A percentile compares a stretch with the other conserved stretches of the same genome.
Conservation (phyloP, 768 basidiomycete genomes). For the Russula sp. region DNA sequence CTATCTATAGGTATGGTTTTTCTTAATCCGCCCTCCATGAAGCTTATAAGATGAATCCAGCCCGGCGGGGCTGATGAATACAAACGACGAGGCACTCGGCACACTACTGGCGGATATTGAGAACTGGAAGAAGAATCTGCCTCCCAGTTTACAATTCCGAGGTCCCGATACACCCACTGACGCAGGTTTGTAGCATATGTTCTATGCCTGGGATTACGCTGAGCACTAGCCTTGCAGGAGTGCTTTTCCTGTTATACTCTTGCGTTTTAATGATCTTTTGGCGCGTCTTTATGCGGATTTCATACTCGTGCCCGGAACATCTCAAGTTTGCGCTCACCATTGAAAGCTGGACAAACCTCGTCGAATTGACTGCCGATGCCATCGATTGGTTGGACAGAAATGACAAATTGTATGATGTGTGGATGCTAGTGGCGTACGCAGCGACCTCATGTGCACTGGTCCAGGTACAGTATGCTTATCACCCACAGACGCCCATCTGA, state of each 20-base stretch:
- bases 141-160: slow-evolving; percentile 67
- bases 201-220: not conserved
- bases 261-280: slow-evolving; percentile 96
- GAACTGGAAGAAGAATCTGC: slow-evolving; percentile 72
- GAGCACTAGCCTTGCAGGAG: slow-evolving; percentile 39
- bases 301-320: slow-evolving; percentile 84
- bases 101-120: slow-evolving; percentile 58
- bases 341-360: slow-evolving; percentile 70
- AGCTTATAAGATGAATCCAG: slow-evolving; percentile 31
- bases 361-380: slow-evolving; percentile 64
- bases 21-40: not conserved
- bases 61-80: slow-evolving; percentile 79
- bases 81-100: slow-evolving; percentile 74
- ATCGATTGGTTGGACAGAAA: slow-evolving; percentile 88
- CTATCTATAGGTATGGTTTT: slow-evolving; percentile 68
- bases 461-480: slow-evolving; percentile 48
- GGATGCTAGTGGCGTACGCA: slow-evolving; percentile 82
- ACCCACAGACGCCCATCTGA: not conserved
- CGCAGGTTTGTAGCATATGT: slow-evolving; percentile 46
- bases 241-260: slow-evolving; percentile 81
- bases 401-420: slow-evolving; percentile 76
- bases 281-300: slow-evolving; percentile 97
- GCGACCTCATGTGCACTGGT: slow-evolving; percentile 85
- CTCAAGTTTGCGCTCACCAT: slow-evolving; percentile 80
- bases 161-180: slow-evolving; percentile 59